These are phyloP conservation scores for Xanthoconium stramineum DNA, from an alignment of 768 basidiomycete genomes.

Conservation along the genomic window DNA sequence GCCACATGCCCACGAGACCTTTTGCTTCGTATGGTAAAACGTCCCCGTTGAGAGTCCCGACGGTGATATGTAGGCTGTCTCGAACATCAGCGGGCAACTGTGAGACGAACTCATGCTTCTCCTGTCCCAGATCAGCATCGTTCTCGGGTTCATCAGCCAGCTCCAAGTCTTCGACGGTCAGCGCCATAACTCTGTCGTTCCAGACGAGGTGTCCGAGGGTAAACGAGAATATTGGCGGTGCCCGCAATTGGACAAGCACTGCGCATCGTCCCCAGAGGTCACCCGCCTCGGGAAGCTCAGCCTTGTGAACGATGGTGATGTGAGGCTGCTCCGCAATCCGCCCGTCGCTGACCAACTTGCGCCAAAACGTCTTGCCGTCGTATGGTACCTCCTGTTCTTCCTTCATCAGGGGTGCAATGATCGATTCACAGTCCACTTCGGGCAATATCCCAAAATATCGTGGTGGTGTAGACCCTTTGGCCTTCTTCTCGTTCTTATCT, in stretches of 20 bases:
- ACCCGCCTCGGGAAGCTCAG: conserved; percentile 34
- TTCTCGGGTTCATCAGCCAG: conserved; percentile 33
- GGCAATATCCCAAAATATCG: conserved; percentile 81
- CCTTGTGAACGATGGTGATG: conserved; percentile 80
- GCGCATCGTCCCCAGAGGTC: conserved; percentile 43
- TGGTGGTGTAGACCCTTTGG: conserved; percentile 27
- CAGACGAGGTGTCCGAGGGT: conserved; percentile 63
- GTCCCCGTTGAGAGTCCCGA: conserved; percentile 60
- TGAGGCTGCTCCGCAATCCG: conserved; percentile 68
- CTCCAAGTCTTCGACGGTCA: conserved; percentile 61
- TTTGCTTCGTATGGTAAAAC: conserved; percentile 70
- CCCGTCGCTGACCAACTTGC: conserved; percentile 37
- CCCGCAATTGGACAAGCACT: conserved; percentile 11
- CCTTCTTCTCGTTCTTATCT: conserved; percentile 24
- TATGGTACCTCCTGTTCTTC: conserved; percentile 29
- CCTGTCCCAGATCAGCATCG: conserved; percentile 29
- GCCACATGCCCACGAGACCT: conserved; percentile 57
- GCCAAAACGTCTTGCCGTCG: conserved; percentile 45
- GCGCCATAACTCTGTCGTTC: conserved; percentile 77
- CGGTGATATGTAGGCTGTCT: conserved; percentile 75
- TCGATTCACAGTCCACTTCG: conserved; percentile 58
- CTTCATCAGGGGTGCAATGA: conserved; percentile 45
- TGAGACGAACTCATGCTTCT: conserved; percentile 46
- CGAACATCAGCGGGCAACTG: conserved; percentile 45
- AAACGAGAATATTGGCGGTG: conserved; percentile 58